These are phyloP conservation scores for Trichoderma cornu-damae DNA, from an alignment of 2,329 filamentous ascomycete species.

Conservation along the genomic window DNA sequence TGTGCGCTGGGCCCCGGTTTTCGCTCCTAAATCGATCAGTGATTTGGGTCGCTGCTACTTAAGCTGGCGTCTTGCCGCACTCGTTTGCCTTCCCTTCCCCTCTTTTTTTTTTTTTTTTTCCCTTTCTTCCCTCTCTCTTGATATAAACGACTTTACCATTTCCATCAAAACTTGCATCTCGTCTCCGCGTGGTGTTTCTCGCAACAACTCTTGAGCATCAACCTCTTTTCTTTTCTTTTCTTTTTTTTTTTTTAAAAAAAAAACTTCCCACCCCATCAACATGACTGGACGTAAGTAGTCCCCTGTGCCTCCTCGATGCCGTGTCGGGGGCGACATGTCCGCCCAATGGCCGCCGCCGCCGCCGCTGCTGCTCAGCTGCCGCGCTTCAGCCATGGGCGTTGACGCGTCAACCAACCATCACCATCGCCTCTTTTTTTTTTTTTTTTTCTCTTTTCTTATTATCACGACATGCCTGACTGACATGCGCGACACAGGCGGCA, in stretches of 20 bases:
- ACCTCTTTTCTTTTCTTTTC: no score
- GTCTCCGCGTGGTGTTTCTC: background rate
- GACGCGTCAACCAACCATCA: constrained; percentile 2
- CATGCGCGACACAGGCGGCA: constrained; percentile 61
- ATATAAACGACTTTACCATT: constrained; percentile 3
- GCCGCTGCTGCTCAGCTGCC: background rate
- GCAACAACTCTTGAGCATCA: background rate
- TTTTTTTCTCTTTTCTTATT: no score
- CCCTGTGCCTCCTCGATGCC: background rate
- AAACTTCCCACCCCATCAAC: constrained; percentile 22
- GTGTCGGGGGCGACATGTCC: background rate
- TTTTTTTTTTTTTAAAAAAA: constrained; percentile 7
- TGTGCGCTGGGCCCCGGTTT: background rate
- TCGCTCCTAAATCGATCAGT: constrained; percentile 29
- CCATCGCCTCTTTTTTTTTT: background rate
- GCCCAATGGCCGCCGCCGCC: no score
- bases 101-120: constrained; percentile 18
- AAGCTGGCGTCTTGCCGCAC: constrained; percentile 32
- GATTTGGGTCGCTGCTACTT: constrained; percentile 37
- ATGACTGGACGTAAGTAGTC: constrained; percentile 36
- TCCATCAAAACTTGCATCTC: constrained; percentile 4
- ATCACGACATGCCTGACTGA: constrained; percentile 36
- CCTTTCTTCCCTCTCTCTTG: constrained; percentile 21
- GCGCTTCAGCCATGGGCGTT: background rate
- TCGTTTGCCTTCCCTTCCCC: constrained; percentile 16